Evolutionary conservation across 164 flowering plant species (phyloP).

Genomic region (Taxillus chinensis): DNA sequence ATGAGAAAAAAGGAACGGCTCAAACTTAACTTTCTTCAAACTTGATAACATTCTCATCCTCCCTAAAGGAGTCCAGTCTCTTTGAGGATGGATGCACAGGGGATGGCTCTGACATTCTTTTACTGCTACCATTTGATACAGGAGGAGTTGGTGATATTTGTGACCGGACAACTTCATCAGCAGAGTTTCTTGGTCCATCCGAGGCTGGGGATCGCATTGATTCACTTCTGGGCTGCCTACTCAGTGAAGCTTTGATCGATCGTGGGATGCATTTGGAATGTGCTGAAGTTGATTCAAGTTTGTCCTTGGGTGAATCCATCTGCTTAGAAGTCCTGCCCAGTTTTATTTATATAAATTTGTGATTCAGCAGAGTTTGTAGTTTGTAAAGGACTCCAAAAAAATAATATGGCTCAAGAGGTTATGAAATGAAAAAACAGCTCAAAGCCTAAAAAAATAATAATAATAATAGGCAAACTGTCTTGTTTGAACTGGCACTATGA

Average conservation of each 20-base stretch:
- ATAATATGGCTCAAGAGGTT: too few species aligned
- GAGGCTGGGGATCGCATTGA: slow-evolving; percentile 70
- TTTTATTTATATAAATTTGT: background rate
- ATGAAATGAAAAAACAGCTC: too few species aligned
- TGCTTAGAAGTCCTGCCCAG: slow-evolving; percentile 43
- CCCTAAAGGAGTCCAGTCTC: slow-evolving; percentile 46
- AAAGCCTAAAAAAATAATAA: too few species aligned
- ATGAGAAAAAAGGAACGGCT: background rate
- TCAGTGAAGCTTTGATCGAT: slow-evolving; percentile 52
- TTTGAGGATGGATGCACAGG: slow-evolving; percentile 30
- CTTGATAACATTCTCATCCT: slow-evolving; percentile 55
- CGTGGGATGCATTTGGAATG: slow-evolving; percentile 71
- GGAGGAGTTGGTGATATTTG: slow-evolving; percentile 10
- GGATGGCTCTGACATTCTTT: slow-evolving; percentile 40
- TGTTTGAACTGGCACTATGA: too few species aligned
- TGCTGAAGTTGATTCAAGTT: slow-evolving; percentile 38
- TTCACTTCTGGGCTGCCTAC: slow-evolving; percentile 59
- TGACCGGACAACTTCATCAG: slow-evolving; percentile 32
- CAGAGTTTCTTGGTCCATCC: slow-evolving; percentile 62
- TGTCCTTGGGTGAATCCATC: slow-evolving; percentile 30
- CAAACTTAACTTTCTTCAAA: slow-evolving; percentile 90
- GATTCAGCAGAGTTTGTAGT: too few species aligned
- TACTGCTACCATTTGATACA: slow-evolving; percentile 42
- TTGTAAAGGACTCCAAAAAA: too few species aligned
- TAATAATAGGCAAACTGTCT: too few species aligned